A percentile compares a stretch with the other conserved stretches of the same genome.
Evolutionary conservation across 2,329 filamentous ascomycete species (phyloP).

Genomic region (Cladosporium colombiae): DNA sequence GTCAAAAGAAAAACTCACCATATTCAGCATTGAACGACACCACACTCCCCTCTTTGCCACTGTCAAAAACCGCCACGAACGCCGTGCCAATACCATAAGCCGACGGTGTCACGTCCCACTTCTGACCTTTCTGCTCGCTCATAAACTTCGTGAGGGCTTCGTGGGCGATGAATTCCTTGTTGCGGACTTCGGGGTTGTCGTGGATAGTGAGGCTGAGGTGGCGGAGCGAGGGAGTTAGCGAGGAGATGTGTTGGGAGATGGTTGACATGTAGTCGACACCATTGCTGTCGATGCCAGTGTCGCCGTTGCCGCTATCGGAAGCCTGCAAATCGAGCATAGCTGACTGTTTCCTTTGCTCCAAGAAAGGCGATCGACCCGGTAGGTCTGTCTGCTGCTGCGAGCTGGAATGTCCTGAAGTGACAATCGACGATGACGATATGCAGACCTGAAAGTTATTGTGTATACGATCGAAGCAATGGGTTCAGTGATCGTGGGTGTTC

Average conservation of each 20-base stretch:
- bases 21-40: constrained; percentile 48
- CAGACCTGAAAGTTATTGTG: no score
- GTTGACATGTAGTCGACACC: background rate
- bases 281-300: background rate
- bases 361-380: no score
- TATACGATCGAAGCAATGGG: no score
- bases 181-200: constrained; percentile 54
- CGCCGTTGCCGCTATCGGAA: background rate
- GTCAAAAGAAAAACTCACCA: constrained; percentile 52
- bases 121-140: constrained; percentile 36
- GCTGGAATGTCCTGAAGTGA: no score
- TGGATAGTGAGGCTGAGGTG: constrained; percentile 54
- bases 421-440: no score
- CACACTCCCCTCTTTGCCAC: constrained; percentile 38
- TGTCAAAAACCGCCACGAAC: constrained; percentile 54
- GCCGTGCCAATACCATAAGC: constrained; percentile 56
- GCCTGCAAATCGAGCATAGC: background rate
- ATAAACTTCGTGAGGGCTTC: constrained; percentile 53
- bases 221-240: constrained; percentile 44
- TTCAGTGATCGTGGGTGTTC: no score
- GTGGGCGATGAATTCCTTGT: constrained; percentile 53
- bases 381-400: no score
- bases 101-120: constrained; percentile 1
- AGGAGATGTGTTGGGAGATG: constrained; percentile 35
- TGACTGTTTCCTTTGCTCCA: background rate